Percentiles rank a stretch among this genome's conserved stretches.
phyloP scores from a whole-genome alignment of 108 stramenopile genomes.

The Discostella stelligeroides region DNA sequence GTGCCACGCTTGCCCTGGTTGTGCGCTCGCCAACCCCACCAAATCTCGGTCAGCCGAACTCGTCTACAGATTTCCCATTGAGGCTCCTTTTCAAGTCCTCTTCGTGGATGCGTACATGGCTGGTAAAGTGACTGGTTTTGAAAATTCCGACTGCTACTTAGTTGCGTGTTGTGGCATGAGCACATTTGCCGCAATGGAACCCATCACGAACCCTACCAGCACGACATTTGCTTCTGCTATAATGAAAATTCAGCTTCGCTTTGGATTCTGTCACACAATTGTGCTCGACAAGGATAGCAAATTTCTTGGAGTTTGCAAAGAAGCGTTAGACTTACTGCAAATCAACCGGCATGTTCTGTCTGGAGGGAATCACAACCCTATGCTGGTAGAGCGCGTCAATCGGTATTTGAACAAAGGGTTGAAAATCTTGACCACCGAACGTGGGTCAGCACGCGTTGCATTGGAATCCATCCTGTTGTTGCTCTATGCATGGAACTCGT shows the following conservation, averaged over 20 bases:
- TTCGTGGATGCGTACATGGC: constrained; percentile 1
- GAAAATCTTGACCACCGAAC: constrained; percentile 3
- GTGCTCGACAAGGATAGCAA: too few relatives aligned
- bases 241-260: constrained; percentile 8
- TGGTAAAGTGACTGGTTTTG: too few relatives aligned
- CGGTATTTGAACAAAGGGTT: too few relatives aligned
- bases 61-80: constrained; percentile 1
- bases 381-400: too few relatives aligned
- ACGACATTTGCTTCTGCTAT: constrained; percentile 6
- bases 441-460: not conserved
- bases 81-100: not conserved
- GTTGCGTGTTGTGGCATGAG: too few relatives aligned
- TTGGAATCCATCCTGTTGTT: constrained; percentile 1
- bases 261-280: too few relatives aligned
- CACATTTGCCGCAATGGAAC: not conserved
- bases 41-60: not conserved
- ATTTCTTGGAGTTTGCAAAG: not conserved
- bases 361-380: too few relatives aligned
- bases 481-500: constrained; percentile 30
- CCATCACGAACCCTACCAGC: not conserved
- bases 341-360: too few relatives aligned
- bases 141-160: not conserved
- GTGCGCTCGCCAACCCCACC: not conserved
- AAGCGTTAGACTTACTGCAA: constrained; percentile 1
- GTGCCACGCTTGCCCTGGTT: not conserved